These are phyloP conservation scores for Papiliotrema flavescens DNA, from an alignment of 1,284 basidiomycete genomes.

Conservation along the genomic window DNA sequence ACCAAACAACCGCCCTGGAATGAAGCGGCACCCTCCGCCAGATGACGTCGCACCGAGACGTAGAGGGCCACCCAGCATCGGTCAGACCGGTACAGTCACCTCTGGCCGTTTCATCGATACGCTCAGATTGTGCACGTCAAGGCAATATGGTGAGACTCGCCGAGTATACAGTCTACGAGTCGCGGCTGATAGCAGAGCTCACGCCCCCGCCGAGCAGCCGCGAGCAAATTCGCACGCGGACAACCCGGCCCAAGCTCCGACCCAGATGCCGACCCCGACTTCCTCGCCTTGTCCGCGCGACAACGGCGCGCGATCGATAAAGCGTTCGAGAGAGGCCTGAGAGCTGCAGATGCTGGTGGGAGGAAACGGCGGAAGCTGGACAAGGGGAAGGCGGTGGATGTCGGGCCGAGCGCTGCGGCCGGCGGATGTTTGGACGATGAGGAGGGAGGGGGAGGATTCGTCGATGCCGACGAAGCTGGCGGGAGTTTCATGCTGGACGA, in stretches of 20 bases:
- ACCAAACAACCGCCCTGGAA: too few species aligned
- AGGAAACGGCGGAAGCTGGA: neutral
- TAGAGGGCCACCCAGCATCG: too few species aligned
- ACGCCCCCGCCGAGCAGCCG: neutral
- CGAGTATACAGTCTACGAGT: neutral
- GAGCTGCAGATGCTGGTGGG: neutral
- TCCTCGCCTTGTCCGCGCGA: conserved; percentile 30
- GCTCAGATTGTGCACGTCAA: too few species aligned
- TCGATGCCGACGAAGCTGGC: conserved; percentile 17
- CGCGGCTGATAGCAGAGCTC: neutral
- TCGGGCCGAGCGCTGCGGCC: neutral
- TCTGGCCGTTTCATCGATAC: too few species aligned
- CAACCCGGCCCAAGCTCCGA: neutral
- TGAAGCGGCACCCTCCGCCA: too few species aligned
- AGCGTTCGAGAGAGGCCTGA: conserved; percentile 37
- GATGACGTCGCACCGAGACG: too few species aligned
- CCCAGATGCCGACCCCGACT: conserved; percentile 40
- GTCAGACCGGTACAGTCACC: too few species aligned
- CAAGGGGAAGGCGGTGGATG: neutral
- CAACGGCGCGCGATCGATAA: conserved; percentile 36
- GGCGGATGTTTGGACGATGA: conserved; percentile 18
- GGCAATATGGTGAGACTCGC: too few species aligned
- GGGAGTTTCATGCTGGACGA: conserved; percentile 14
- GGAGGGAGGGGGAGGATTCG: conserved; percentile 23
- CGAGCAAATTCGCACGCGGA: neutral